These are phyloP conservation scores for Laetiporus sulphureus DNA, from an alignment of 1,284 basidiomycete genomes.

Conservation along the genomic window DNA sequence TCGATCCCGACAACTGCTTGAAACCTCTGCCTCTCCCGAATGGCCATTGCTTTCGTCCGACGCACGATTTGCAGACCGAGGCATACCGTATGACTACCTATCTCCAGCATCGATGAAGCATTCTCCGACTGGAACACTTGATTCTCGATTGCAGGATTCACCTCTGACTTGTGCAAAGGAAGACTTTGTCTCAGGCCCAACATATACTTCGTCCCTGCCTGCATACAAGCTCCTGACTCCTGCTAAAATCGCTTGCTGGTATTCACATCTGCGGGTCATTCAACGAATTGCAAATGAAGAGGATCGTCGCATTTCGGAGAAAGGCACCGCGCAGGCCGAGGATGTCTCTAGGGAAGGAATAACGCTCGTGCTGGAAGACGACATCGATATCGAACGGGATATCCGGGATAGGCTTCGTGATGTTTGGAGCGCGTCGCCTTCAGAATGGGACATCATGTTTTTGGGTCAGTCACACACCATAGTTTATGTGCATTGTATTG, in stretches of 20 bases:
- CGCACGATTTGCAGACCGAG: not conserved
- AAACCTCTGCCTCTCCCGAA: conserved; percentile 27
- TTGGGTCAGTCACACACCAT: conserved; percentile 43
- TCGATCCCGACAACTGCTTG: conserved; percentile 19
- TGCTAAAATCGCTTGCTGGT: conserved; percentile 66
- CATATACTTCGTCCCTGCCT: conserved; percentile 33
- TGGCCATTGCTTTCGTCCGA: conserved; percentile 18
- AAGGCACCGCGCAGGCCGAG: too few relatives aligned
- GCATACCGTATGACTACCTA: too few relatives aligned
- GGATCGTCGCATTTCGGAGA: not conserved
- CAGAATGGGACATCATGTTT: conserved; percentile 70
- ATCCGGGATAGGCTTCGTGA: conserved; percentile 39
- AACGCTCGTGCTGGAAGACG: conserved; percentile 62
- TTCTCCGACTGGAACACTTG: too few relatives aligned
- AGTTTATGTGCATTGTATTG: not conserved
- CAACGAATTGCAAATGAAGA: conserved; percentile 31
- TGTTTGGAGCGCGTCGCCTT: conserved; percentile 53
- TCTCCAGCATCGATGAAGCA: too few relatives aligned
- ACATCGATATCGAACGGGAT: conserved; percentile 73
- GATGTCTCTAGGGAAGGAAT: too few relatives aligned
- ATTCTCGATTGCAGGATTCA: too few relatives aligned
- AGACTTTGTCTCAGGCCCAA: conserved; percentile 34
- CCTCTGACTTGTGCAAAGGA: conserved; percentile 44
- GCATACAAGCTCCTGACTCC: conserved; percentile 45
- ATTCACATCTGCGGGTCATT: conserved; percentile 61